Percentiles rank a stretch among this genome's conserved stretches.
Evolutionary conservation across 805 yeast genomes (phyloP).

Genomic region (Sugiyamaella boreocaroliniensis): DNA sequence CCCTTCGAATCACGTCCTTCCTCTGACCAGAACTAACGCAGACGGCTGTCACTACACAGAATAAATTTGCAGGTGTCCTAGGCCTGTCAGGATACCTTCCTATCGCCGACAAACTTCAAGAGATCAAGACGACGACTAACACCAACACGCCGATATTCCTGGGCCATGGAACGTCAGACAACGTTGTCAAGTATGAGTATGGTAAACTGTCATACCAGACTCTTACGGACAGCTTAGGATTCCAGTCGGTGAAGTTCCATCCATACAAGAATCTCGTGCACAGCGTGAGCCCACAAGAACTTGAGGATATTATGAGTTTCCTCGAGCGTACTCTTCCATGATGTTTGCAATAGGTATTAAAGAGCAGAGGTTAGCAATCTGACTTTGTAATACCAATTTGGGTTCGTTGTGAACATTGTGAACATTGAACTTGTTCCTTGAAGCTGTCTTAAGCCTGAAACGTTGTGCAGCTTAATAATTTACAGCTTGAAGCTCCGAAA

Average conservation of each 20-base stretch:
- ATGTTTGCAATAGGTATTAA: background rate
- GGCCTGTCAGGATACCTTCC: slow-evolving; percentile 71
- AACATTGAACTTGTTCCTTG: too few species aligned
- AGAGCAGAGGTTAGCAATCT: too few species aligned
- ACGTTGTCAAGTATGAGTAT: slow-evolving; percentile 43
- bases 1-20: background rate
- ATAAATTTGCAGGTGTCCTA: slow-evolving; percentile 71
- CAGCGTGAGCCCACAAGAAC: slow-evolving; percentile 59
- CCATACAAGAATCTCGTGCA: slow-evolving; percentile 63
- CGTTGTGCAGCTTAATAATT: too few species aligned
- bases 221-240: slow-evolving; percentile 42
- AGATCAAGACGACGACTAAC: slow-evolving; percentile 36
- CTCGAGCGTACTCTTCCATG: slow-evolving; percentile 32
- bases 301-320: slow-evolving; percentile 47
- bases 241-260: slow-evolving; percentile 39
- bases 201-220: slow-evolving; percentile 41
- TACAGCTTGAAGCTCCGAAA: too few species aligned
- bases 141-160: slow-evolving; percentile 69
- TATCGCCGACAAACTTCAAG: slow-evolving; percentile 16
- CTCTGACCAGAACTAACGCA: background rate
- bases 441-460: too few species aligned
- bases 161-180: slow-evolving; percentile 82
- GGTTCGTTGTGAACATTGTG: too few species aligned
- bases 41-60: slow-evolving; percentile 22
- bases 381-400: too few species aligned